These are phyloP conservation scores for Colletotrichum incanum DNA, from an alignment of 2,329 filamentous ascomycete genomes.

Conservation along the genomic window DNA sequence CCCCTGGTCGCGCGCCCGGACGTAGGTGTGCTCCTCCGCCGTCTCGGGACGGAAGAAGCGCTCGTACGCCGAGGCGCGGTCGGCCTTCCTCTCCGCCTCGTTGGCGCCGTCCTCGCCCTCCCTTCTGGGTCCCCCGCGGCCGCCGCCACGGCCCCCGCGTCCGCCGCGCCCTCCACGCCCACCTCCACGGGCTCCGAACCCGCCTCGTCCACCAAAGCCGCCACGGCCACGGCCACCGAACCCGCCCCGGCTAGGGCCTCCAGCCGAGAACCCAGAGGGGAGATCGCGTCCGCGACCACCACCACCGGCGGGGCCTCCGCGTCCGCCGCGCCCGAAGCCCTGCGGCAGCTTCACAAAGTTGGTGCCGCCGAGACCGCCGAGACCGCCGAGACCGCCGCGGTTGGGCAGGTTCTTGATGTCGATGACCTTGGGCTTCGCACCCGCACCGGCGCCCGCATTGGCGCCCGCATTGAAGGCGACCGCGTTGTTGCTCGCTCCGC, in stretches of 20 bases:
- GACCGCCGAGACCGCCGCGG: slow-evolving; percentile 40
- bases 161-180: slow-evolving; percentile 45
- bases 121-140: slow-evolving; percentile 44
- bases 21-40: slow-evolving; percentile 48
- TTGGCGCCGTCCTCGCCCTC: slow-evolving; percentile 38
- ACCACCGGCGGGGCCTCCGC: not conserved
- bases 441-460: slow-evolving; percentile 12
- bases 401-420: slow-evolving; percentile 56
- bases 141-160: slow-evolving; percentile 31
- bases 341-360: slow-evolving; percentile 37
- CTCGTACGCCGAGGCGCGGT: slow-evolving; percentile 28
- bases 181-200: slow-evolving; percentile 37
- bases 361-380: slow-evolving; percentile 12
- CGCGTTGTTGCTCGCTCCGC: slow-evolving; percentile 8
- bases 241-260: slow-evolving; percentile 2
- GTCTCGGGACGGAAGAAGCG: slow-evolving; percentile 42
- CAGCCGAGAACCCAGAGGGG: slow-evolving; percentile 6
- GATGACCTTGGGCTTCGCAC: slow-evolving; percentile 54
- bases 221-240: slow-evolving; percentile 36
- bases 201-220: slow-evolving; percentile 22
- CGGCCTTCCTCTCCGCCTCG: slow-evolving; percentile 43
- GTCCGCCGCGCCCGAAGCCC: slow-evolving; percentile 32
- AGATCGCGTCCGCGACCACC: not conserved
- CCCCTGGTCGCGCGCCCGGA: slow-evolving; percentile 47
- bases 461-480: slow-evolving; percentile 34